Percentiles rank a stretch among this genome's conserved stretches.
Evolutionary conservation across 345 rosid genomes (phyloP).

Genomic region (Pseudoturritis turrita): DNA sequence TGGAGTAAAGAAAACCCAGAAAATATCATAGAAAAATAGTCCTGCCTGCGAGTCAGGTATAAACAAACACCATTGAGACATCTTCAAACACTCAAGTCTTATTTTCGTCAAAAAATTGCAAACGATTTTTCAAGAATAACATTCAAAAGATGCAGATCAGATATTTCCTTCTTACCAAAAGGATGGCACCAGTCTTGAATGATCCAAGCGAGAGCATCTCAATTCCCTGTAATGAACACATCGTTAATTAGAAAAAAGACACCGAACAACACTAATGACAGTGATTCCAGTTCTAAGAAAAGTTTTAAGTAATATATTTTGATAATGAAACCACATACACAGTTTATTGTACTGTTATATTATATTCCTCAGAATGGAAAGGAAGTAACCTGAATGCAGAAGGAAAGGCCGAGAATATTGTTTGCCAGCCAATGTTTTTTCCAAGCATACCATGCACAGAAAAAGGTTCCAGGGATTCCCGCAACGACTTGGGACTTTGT

Average conservation of each 20-base stretch:
- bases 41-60: constrained; percentile 58
- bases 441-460: constrained; percentile 97
- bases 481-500: constrained; percentile 90
- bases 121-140: background rate
- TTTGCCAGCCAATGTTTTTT: constrained; percentile 99
- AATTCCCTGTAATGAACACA: constrained; percentile 58
- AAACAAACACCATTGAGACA: constrained; percentile 8
- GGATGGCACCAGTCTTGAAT: constrained; percentile 95
- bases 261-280: background rate
- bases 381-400: constrained; percentile 93
- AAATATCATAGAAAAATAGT: constrained; percentile 91
- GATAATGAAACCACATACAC: background rate
- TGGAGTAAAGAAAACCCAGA: constrained; percentile 99
- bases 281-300: background rate
- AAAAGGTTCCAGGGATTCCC: constrained; percentile 92
- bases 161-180: constrained; percentile 54
- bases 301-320: background rate
- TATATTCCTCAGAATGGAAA: background rate
- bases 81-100: background rate
- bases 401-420: constrained; percentile 88
- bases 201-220: constrained; percentile 99
- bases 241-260: background rate
- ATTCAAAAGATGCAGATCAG: background rate
- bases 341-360: background rate
- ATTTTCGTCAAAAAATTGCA: background rate